These are phyloP conservation scores for Debaryomycetaceae sp. DNA, from an alignment of 1,139 yeast species.

Conservation along the genomic window DNA sequence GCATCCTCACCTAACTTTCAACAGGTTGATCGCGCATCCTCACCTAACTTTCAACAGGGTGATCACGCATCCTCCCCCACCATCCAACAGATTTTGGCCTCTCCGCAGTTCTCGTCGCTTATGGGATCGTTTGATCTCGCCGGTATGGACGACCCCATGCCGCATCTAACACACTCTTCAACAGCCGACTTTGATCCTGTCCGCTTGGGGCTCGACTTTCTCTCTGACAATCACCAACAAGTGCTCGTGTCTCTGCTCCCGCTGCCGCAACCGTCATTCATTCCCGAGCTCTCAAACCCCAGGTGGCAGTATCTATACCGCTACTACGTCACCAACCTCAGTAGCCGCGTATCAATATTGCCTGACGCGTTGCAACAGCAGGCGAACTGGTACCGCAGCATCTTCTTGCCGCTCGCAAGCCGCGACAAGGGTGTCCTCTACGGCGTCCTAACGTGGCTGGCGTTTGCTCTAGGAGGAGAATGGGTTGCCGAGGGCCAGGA, in stretches of 20 bases:
- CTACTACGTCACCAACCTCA: conserved; percentile 53
- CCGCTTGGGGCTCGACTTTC: no score
- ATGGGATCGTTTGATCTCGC: no score
- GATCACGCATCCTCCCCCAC: no score
- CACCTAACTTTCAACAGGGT: no score
- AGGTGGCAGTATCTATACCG: conserved; percentile 35
- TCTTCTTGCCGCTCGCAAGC: conserved; percentile 73
- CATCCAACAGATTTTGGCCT: no score
- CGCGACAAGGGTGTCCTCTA: conserved; percentile 56
- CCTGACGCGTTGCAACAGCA: conserved; percentile 40
- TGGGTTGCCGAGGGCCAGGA: conserved; percentile 27
- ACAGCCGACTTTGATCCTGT: no score
- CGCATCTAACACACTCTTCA: no score
- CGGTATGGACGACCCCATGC: no score
- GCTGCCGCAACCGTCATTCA: conserved; percentile 4
- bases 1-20: no score
- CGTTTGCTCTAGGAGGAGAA: conserved; percentile 46
- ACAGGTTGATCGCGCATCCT: no score
- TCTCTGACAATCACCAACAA: no score
- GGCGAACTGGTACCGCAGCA: conserved; percentile 58
- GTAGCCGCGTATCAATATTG: conserved; percentile 51
- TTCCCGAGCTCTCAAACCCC: conserved; percentile 6
- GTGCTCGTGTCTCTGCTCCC: conserved; percentile 16
- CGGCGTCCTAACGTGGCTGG: conserved; percentile 71
- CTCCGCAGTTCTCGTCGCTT: no score